phyloP scores from a whole-genome alignment of 164 flowering plant genomes.

The Litsea cubeba region DNA sequence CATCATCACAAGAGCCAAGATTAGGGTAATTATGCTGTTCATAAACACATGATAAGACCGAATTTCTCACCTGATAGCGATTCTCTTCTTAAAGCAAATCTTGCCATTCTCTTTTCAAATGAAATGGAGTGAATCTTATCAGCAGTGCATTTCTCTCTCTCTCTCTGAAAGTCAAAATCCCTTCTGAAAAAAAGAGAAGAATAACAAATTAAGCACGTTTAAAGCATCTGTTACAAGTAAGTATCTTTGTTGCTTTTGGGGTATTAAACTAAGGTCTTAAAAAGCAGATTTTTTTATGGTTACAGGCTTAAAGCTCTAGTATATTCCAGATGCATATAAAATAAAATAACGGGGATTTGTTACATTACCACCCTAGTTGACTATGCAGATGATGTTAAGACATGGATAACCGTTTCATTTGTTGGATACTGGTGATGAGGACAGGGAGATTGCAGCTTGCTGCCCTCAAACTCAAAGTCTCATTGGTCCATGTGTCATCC shows the following conservation, averaged over 20 bases:
- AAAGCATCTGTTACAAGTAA: not conserved
- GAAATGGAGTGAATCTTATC: not conserved
- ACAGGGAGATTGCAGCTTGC: not conserved
- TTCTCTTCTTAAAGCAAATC: not conserved
- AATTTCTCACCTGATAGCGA: not conserved
- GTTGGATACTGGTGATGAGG: not conserved
- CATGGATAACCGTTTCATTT: not conserved
- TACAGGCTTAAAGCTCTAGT: not conserved
- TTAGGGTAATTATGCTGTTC: not conserved
- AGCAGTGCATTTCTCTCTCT: not conserved
- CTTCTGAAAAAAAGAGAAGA: not conserved
- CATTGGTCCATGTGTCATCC: slow-evolving; percentile 3
- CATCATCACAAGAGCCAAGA: not conserved
- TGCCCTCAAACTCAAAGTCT: not conserved
- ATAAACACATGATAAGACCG: not conserved
- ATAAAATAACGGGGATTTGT: not conserved
- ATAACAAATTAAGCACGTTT: not conserved
- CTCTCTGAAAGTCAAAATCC: not conserved
- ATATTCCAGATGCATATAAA: not conserved
- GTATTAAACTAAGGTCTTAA: not conserved
- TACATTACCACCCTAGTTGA: not conserved
- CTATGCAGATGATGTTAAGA: not conserved
- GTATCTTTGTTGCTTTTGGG: not conserved
- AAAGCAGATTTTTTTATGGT: not conserved
- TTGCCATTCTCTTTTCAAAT: too few species aligned